Percentiles rank a stretch among this genome's conserved stretches.
These are phyloP conservation scores for Yamadazyma epiphylla DNA, from an alignment of 1,139 yeast genomes.

Conservation along the genomic window DNA sequence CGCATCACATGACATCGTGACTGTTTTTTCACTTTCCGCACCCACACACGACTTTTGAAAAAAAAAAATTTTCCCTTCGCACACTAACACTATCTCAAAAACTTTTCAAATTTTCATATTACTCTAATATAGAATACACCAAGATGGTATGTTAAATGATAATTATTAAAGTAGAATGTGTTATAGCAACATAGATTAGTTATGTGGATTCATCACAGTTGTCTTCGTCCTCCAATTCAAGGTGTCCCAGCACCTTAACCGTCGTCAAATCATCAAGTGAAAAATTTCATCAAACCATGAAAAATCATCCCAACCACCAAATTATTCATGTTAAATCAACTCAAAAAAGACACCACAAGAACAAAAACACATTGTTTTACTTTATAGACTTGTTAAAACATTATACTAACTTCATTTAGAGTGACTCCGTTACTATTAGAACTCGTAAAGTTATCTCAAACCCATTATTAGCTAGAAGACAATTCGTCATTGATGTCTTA, in stretches of 20 bases:
- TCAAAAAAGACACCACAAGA: no score
- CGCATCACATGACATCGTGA: slow-evolving; percentile 5
- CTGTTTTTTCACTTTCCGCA: slow-evolving; percentile 3
- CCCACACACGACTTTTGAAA: slow-evolving; percentile 2
- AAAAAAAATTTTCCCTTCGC: slow-evolving; percentile 3
- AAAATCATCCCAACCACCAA: no score
- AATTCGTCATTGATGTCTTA: slow-evolving; percentile 98
- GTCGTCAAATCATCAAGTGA: no score
- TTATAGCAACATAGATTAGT: no score
- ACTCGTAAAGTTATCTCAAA: slow-evolving; percentile 99
- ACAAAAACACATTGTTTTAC: no score
- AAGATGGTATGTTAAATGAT: not conserved
- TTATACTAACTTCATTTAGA: slow-evolving; percentile 31
- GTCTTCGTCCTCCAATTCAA: no score
- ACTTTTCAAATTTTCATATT: slow-evolving; percentile 1
- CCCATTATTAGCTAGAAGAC: slow-evolving; percentile 99
- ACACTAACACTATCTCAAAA: not conserved
- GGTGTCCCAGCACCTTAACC: no score
- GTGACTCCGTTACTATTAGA: slow-evolving; percentile 99
- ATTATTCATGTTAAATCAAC: no score
- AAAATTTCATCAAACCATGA: not conserved
- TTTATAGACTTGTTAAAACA: not conserved
- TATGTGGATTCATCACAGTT: no score
- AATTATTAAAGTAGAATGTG: no score
- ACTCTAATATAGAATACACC: not conserved